Conservation (phyloP, 2,329 filamentous ascomycete species). For the Tolypocladium ophioglossoides region DNA sequence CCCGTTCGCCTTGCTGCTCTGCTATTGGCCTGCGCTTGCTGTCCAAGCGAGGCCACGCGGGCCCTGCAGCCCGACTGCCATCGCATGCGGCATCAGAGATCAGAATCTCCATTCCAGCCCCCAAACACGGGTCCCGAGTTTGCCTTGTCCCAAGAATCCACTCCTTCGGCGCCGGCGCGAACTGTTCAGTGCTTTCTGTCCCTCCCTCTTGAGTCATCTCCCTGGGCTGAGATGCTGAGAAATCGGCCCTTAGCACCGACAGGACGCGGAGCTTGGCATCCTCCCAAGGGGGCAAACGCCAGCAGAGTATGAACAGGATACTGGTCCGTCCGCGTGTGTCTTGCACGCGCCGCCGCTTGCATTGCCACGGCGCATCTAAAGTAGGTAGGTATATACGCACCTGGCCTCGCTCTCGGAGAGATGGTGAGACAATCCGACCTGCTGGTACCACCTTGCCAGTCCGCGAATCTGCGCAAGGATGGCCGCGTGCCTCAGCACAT, state of each 20-base stretch:
- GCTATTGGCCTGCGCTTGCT: background rate
- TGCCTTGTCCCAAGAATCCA: background rate
- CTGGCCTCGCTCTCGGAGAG: background rate
- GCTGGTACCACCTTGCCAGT: background rate
- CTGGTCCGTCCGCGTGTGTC: background rate
- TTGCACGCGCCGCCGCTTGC: background rate
- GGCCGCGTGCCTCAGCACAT: background rate
- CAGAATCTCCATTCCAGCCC: background rate
- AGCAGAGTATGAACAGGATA: background rate
- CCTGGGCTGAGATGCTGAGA: background rate
- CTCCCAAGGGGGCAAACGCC: too few species aligned
- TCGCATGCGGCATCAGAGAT: background rate
- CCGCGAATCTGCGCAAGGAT: background rate
- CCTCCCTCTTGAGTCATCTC: background rate
- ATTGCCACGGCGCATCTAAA: background rate
- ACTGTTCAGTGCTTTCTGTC: background rate
- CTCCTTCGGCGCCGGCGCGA: background rate
- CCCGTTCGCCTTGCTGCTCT: background rate
- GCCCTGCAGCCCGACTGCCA: background rate
- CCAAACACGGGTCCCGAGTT: background rate
- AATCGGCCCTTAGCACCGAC: background rate
- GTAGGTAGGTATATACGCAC: background rate
- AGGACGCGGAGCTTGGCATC: background rate
- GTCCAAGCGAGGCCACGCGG: background rate
- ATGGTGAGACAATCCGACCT: background rate